Conservation (phyloP, 345 rosid species). For the Salix caprea region DNA sequence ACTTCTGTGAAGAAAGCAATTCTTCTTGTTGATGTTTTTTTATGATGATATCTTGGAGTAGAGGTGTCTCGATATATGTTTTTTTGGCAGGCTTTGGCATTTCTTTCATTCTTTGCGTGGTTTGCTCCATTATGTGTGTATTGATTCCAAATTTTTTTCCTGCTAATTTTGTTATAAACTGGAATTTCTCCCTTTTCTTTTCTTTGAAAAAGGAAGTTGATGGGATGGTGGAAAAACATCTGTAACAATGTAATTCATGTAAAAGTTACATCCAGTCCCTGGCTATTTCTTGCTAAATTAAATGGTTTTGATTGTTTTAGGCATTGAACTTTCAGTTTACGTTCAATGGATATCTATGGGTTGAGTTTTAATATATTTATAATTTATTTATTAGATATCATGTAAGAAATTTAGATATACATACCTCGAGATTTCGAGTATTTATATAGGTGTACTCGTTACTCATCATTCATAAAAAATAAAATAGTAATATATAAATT, state of each 20-base stretch:
- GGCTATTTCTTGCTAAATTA: not conserved
- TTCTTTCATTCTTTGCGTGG: constrained; percentile 28
- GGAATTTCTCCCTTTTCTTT: not conserved
- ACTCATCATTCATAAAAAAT: no score
- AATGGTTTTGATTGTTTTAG: not conserved
- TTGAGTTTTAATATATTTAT: no score
- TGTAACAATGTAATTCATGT: constrained; percentile 21
- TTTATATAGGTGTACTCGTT: no score
- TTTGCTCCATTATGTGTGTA: constrained; percentile 27
- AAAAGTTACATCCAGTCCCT: constrained; percentile 7
- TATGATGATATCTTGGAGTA: not conserved
- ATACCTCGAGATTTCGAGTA: no score
- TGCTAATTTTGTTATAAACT: not conserved
- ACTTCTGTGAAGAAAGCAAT: constrained; percentile 9
- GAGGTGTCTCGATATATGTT: not conserved
- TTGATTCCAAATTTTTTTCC: constrained; percentile 2
- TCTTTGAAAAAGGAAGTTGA: not conserved
- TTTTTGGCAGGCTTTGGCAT: not conserved
- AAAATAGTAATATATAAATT: no score
- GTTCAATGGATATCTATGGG: no score
- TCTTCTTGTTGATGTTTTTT: not conserved
- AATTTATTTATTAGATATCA: no score
- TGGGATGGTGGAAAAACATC: constrained; percentile 9
- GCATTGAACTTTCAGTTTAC: not conserved
- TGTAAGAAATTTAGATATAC: no score